phyloP scores from a whole-genome alignment of 768 basidiomycete species.

The Boletus rubescentipes region DNA sequence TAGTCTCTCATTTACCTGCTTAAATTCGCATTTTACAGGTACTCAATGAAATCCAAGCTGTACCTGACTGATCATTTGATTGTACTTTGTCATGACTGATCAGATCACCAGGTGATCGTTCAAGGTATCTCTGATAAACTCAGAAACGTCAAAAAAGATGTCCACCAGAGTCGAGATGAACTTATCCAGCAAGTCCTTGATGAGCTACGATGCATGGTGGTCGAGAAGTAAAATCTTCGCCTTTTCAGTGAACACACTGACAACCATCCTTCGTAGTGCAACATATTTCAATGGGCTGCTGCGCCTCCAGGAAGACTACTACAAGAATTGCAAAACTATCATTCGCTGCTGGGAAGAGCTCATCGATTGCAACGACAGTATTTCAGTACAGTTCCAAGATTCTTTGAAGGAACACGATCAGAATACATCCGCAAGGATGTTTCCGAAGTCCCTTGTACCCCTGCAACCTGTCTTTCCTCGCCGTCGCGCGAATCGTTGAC shows the following conservation, averaged over 20 bases:
- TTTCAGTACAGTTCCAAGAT: constrained; percentile 35
- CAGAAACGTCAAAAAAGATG: constrained; percentile 44
- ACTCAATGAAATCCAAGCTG: constrained; percentile 51
- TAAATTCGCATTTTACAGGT: constrained; percentile 34
- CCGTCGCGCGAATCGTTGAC: constrained; percentile 7
- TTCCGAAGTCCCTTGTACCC: constrained; percentile 47
- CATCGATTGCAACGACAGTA: constrained; percentile 38
- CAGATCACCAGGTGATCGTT: constrained; percentile 43
- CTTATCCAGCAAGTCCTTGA: constrained; percentile 47
- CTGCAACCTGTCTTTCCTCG: constrained; percentile 18
- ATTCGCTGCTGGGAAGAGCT: constrained; percentile 43
- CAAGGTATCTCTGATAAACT: constrained; percentile 48
- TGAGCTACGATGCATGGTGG: constrained; percentile 44
- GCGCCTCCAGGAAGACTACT: constrained; percentile 55
- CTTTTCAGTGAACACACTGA: constrained; percentile 3
- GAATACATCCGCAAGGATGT: constrained; percentile 46
- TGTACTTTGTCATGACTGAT: constrained; percentile 15
- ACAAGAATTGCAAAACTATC: constrained; percentile 41
- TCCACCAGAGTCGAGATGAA: constrained; percentile 43
- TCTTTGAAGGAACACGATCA: constrained; percentile 51
- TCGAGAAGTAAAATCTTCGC: constrained; percentile 22
- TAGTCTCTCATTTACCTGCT: background rate
- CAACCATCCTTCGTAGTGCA: constrained; percentile 35
- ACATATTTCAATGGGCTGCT: constrained; percentile 53
- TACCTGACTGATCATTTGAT: constrained; percentile 10